Evolutionary conservation across 148 eudicot species (phyloP).

Genomic region (Arctostaphylos glauca): DNA sequence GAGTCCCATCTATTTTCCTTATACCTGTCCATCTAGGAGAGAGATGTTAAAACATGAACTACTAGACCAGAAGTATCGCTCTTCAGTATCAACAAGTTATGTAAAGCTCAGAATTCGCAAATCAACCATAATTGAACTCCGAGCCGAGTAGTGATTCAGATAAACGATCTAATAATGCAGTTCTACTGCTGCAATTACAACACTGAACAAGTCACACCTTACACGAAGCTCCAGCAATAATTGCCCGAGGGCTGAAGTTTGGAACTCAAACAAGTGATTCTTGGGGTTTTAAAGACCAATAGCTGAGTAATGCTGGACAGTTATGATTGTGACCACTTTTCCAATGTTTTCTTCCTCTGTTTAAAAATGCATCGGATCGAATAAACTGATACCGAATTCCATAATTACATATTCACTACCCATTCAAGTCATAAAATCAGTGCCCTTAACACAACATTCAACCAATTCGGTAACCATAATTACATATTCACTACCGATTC

Average conservation of each 20-base stretch:
- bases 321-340: no score
- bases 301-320: neutral
- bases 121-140: neutral
- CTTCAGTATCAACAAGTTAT: neutral
- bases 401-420: no score
- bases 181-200: neutral
- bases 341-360: neutral
- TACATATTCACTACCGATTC: no score
- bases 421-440: neutral
- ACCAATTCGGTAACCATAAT: no score
- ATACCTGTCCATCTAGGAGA: slow-evolving; percentile 53
- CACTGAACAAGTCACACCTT: neutral
- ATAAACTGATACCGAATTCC: neutral
- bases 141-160: neutral
- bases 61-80: neutral
- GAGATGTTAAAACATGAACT: neutral
- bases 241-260: neutral
- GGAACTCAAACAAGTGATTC: neutral
- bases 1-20: slow-evolving; percentile 97
- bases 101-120: no score
- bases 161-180: neutral
- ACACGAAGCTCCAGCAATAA: neutral
- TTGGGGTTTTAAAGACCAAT: neutral
- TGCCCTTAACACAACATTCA: neutral
- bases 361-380: neutral